Evolutionary conservation across 129 eudicot species (phyloP).

Genomic region (Smallanthus sonchifolius): DNA sequence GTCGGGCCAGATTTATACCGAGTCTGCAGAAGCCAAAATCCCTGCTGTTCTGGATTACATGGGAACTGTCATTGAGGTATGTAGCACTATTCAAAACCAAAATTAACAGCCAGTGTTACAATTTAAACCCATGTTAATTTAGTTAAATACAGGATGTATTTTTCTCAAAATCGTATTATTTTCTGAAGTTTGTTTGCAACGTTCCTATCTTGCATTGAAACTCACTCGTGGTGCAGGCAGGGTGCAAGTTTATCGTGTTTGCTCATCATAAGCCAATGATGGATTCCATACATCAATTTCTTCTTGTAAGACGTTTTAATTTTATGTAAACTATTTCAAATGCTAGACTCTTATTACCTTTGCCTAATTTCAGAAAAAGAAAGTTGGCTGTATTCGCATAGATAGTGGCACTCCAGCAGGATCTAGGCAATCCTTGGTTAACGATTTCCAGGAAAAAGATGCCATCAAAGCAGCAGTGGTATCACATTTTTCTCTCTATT

Average conservation of each 20-base stretch:
- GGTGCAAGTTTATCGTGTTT: constrained; percentile 88
- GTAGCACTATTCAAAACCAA: constrained; percentile 5
- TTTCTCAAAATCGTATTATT: not conserved
- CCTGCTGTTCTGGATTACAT: constrained; percentile 97
- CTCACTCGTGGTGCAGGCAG: constrained; percentile 60
- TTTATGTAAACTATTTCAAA: not conserved
- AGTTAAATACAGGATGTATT: not conserved
- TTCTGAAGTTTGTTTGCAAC: not conserved
- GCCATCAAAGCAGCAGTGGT: constrained; percentile 85
- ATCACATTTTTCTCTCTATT: constrained; percentile 14
- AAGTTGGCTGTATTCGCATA: constrained; percentile 86
- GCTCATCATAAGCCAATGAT: constrained; percentile 96
- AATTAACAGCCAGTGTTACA: constrained; percentile 36
- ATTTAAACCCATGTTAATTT: not conserved
- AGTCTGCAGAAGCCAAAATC: constrained; percentile 91
- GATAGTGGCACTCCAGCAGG: constrained; percentile 91
- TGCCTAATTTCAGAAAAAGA: constrained; percentile 62
- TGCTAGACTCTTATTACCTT: constrained; percentile 14
- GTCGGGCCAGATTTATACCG: constrained; percentile 66
- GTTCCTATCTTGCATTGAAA: not conserved
- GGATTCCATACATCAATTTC: constrained; percentile 70
- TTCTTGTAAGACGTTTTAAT: constrained; percentile 47
- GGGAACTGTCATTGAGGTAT: constrained; percentile 84
- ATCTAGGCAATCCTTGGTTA: constrained; percentile 80
- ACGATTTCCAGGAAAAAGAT: constrained; percentile 89